Base-by-base conservation (phyloP, 2,329 filamentous ascomycete species). In the Colletotrichum sp. region DNA sequence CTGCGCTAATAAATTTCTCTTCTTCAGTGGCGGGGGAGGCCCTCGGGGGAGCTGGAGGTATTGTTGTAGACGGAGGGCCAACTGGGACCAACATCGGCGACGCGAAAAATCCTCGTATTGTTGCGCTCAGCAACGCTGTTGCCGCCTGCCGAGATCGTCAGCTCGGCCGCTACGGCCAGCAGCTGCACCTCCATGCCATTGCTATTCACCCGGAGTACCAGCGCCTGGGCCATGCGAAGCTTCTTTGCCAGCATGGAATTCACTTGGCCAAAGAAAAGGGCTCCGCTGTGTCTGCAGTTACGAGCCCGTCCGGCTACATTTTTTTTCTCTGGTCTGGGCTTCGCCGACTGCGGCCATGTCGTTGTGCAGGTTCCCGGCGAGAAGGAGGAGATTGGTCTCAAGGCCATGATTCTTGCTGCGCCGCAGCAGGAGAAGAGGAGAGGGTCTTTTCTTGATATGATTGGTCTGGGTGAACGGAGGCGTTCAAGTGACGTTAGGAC, bases 1-100 rank as follows among this genome's bases (percentile, higher is more conserved):
- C 38, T 48, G 38, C 38, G 38, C 38, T 48, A n/a, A n/a, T n/a
- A n/a, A n/a, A n/a, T n/a, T n/a, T n/a, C n/a, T n/a, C n/a, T n/a
- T n/a, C n/a, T n/a, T n/a, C n/a, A 24, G 34, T 36, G 36, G 36
- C 38, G 38, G 38, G 38, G 38, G 38, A 48, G 38, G 38, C 38
- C 3, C 38, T n/a, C 38, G 38, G 38, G 38, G 38, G 18, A 12
- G 9, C 5, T 48, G 38, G 38, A n/a, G 5, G 4, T 12, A 48
- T n/a, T 0, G 3, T 0, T 6, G 36, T 0, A 38, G 38, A n/a
- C 18, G 38, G 38, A 48, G 38, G 18, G 8, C 0, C 38, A 9
- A 43, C 38, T 18, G 1, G 3, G 16, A 18, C 8, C 38, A 43
- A 43, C 38, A n/a, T 18, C 4, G 38, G 38, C 18, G n/a, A 48